Percentiles rank a stretch among this genome's conserved stretches.
Conservation (phyloP, 176 grass and related monocot species). For the Tillandsia fasciculata region DNA sequence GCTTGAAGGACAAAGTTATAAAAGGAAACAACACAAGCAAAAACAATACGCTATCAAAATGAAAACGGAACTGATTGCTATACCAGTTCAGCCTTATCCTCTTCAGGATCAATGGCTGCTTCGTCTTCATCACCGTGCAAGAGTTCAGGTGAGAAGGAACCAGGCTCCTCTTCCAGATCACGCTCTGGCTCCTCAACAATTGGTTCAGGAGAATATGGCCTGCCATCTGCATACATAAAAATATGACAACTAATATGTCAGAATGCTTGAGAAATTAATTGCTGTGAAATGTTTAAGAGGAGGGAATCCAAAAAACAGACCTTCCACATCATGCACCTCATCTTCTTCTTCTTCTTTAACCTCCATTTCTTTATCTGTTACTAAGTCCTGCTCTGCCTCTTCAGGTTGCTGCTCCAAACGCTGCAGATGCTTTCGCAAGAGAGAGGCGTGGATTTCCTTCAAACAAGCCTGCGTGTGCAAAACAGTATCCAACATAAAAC, state of each 20-base stretch:
- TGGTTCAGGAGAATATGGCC: conserved; percentile 58
- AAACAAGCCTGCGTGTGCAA: conserved; percentile 46
- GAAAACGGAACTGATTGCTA: not conserved
- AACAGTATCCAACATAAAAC: not conserved
- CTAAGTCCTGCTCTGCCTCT: conserved; percentile 27
- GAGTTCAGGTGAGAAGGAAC: conserved; percentile 87
- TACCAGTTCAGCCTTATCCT: conserved; percentile 92
- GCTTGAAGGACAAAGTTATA: not conserved
- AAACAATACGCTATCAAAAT: not conserved
- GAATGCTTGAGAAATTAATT: conserved; percentile 2
- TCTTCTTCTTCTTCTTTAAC: conserved; percentile 38
- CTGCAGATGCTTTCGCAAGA: conserved; percentile 85
- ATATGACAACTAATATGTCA: conserved; percentile 17
- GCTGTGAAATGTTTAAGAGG: conserved; percentile 17
- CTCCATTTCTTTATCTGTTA: conserved; percentile 34
- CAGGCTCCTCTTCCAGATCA: conserved; percentile 53
- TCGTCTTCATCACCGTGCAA: conserved; percentile 80
- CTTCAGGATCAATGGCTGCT: conserved; percentile 93
- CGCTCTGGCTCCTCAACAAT: conserved; percentile 44
- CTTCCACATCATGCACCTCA: conserved; percentile 39
- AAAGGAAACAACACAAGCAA: not conserved
- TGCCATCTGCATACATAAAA: conserved; percentile 46
- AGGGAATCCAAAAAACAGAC: conserved; percentile 30
- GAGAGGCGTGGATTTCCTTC: conserved; percentile 88
- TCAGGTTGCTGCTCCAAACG: conserved; percentile 47